Evolutionary conservation across 2,329 filamentous ascomycete species (phyloP).

Genomic region (Colletotrichum chrysophilum): DNA sequence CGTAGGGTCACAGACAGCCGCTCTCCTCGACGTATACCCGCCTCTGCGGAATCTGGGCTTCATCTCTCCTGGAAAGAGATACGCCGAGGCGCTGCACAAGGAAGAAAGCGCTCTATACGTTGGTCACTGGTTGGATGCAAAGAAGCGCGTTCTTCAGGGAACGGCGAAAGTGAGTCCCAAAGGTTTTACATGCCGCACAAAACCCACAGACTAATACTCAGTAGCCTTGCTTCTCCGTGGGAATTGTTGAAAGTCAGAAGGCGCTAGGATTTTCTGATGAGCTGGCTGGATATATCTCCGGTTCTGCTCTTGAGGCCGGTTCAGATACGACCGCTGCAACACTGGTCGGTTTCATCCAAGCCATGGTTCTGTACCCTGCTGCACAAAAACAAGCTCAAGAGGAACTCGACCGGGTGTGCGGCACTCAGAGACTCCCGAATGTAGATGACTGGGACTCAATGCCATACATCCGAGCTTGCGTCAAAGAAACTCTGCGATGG

Average conservation of each 20-base stretch:
- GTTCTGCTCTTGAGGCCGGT: conserved; percentile 42
- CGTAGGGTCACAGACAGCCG: conserved; percentile 41
- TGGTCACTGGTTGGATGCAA: conserved; percentile 20
- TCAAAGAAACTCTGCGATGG: conserved; percentile 54
- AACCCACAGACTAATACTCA: background rate
- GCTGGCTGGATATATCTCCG: conserved; percentile 36
- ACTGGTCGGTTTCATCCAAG: conserved; percentile 48
- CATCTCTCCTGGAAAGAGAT: conserved; percentile 2
- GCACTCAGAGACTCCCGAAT: conserved; percentile 43
- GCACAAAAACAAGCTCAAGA: conserved; percentile 45
- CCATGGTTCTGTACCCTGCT: conserved; percentile 47
- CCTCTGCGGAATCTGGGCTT: conserved; percentile 30
- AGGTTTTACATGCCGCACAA: background rate
- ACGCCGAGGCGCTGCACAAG: conserved; percentile 40
- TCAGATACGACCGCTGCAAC: conserved; percentile 48
- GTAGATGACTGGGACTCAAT: conserved; percentile 46
- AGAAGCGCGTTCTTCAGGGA: conserved; percentile 11
- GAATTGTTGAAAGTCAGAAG: conserved; percentile 27
- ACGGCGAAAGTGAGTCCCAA: conserved; percentile 13
- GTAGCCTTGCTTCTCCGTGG: conserved; percentile 32
- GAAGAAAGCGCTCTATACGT: conserved; percentile 19
- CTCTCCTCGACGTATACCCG: conserved; percentile 52
- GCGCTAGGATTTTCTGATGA: conserved; percentile 30
- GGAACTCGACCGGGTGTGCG: conserved; percentile 49
- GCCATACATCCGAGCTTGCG: conserved; percentile 50